Conservation (phyloP, 2,329 filamentous ascomycete species). For the Pseudogymnoascus sp. region DNA sequence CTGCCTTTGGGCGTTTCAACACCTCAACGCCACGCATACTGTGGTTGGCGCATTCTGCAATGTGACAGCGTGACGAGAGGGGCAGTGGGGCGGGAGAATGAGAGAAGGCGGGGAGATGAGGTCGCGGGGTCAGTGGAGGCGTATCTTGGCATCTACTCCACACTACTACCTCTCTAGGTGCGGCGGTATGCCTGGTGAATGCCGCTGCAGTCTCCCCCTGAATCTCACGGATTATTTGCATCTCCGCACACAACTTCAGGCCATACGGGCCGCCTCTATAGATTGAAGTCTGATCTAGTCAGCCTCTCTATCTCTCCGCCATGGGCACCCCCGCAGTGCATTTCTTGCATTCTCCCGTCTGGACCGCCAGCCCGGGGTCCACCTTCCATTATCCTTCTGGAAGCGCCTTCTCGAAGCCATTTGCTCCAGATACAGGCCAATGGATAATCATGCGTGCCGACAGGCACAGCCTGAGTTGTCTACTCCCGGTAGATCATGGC, state of each 20-base stretch:
- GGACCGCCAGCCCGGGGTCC: not conserved
- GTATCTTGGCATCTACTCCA: not conserved
- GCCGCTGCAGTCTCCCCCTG: not conserved
- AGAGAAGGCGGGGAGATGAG: not conserved
- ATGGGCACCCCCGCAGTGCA: not conserved
- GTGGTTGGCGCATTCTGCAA: not conserved
- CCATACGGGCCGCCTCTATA: not conserved
- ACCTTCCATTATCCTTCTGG: not conserved
- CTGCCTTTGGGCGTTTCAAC: not conserved
- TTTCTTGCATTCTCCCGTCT: conserved; percentile 4
- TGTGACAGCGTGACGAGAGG: not conserved
- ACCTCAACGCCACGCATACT: not conserved
- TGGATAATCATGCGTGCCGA: not conserved
- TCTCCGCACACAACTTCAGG: not conserved
- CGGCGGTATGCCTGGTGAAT: not conserved
- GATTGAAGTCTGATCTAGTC: not conserved
- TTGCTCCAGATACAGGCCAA: not conserved
- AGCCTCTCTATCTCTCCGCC: not conserved
- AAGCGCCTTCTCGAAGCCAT: not conserved
- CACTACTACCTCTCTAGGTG: not conserved
- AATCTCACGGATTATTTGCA: not conserved
- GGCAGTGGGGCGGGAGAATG: not conserved
- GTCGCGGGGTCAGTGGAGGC: not conserved
- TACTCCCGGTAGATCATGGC: not conserved
- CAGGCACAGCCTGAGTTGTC: conserved; percentile 1